Conservation (phyloP, 345 rosid genomes). For the Syzygium oleosum region DNA sequence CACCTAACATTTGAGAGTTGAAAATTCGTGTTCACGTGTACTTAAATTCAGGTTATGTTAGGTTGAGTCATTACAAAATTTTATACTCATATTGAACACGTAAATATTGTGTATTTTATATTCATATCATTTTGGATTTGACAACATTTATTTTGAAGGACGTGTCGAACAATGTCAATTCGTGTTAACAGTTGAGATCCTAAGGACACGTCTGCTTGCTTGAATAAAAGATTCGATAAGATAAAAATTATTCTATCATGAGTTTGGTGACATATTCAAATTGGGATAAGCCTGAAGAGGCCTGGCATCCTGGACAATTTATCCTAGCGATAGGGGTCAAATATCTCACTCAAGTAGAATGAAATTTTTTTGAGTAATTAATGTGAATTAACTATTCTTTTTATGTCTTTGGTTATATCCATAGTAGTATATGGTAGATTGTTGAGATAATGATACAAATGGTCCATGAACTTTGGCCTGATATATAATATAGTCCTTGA, state of each 20-base stretch:
- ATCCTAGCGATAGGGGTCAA: background rate
- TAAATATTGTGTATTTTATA: no score
- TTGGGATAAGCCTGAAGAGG: background rate
- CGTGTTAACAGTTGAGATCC: background rate
- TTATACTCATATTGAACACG: background rate
- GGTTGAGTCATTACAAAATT: background rate
- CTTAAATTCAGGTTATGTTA: no score
- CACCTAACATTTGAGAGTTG: background rate
- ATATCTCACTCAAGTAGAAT: no score
- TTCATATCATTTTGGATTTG: background rate
- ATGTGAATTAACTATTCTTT: no score
- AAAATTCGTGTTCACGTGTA: background rate
- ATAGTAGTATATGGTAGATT: no score
- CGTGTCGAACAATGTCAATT: background rate
- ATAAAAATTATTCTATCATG: background rate
- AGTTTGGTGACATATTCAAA: background rate
- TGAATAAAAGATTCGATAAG: no score
- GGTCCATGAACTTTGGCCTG: no score
- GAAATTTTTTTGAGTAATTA: no score
- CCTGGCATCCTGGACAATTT: background rate
- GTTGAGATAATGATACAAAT: no score
- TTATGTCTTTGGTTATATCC: no score
- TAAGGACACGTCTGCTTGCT: background rate
- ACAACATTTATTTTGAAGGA: no score
- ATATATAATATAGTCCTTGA: no score